Evolutionary conservation across 106 monocot species (phyloP).

Genomic region (Acorus gramineus): DNA sequence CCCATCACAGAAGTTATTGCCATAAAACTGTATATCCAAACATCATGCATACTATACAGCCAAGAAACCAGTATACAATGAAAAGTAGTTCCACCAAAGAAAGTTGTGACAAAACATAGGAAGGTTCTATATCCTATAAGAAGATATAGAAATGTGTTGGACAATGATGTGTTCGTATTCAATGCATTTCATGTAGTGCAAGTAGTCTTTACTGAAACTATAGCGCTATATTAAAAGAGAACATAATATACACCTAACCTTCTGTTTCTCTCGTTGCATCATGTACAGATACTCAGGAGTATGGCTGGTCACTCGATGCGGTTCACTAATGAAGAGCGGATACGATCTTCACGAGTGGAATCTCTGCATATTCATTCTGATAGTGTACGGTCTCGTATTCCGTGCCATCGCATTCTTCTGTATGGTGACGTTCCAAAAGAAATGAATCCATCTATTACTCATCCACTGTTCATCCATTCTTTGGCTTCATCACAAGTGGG

Average conservation of each 20-base stretch:
- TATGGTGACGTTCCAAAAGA: conserved; percentile 59
- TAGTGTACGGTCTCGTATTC: conserved; percentile 56
- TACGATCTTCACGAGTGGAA: conserved; percentile 58
- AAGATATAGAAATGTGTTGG: too few species aligned
- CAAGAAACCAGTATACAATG: too few species aligned
- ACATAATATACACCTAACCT: neutral
- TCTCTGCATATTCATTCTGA: conserved; percentile 56
- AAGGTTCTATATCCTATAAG: too few species aligned
- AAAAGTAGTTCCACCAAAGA: too few species aligned
- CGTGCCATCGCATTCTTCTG: conserved; percentile 77
- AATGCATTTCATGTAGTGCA: neutral
- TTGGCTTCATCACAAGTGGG: neutral
- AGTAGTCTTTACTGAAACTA: neutral
- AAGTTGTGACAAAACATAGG: too few species aligned
- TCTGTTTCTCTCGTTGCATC: neutral
- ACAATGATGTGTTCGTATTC: neutral
- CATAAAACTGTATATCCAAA: too few species aligned
- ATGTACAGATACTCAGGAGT: conserved; percentile 71
- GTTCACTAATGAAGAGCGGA: conserved; percentile 28
- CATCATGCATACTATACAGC: too few species aligned
- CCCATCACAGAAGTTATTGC: neutral
- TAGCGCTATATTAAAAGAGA: neutral
- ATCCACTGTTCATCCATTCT: neutral
- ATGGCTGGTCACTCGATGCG: conserved; percentile 80
- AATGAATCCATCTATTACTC: conserved; percentile 6